These are phyloP conservation scores for Mortierella sp. DNA, from an alignment of 371 early-diverging fungal species.

Conservation along the genomic window DNA sequence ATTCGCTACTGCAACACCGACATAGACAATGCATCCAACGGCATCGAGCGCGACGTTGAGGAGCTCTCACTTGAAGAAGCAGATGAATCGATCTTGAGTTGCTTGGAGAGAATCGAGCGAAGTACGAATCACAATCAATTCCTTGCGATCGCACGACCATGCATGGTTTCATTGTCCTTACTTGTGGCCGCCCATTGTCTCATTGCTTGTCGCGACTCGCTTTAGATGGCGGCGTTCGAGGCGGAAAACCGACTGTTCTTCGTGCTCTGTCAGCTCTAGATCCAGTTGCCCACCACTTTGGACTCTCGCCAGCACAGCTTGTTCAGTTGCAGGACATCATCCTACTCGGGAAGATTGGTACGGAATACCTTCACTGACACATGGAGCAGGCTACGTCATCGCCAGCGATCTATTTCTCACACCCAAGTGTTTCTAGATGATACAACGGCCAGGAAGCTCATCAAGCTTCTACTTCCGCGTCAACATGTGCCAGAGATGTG, in stretches of 20 bases:
- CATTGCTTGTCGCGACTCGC: neutral
- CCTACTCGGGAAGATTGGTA: slow-evolving; percentile 31
- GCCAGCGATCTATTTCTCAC: neutral
- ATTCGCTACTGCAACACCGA: too few species aligned
- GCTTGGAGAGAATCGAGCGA: slow-evolving; percentile 36
- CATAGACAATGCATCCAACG: too few species aligned
- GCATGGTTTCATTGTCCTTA: too few species aligned
- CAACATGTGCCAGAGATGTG: slow-evolving; percentile 53
- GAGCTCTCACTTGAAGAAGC: slow-evolving; percentile 33
- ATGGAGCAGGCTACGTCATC: neutral
- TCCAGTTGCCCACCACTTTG: slow-evolving; percentile 20
- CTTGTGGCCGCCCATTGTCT: neutral
- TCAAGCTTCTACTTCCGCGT: slow-evolving; percentile 61
- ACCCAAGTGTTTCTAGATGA: slow-evolving; percentile 26
- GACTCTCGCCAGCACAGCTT: slow-evolving; percentile 27
- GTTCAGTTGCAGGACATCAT: slow-evolving; percentile 24
- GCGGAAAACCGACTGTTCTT: slow-evolving; percentile 30
- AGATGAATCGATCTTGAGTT: slow-evolving; percentile 18
- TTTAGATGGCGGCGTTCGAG: slow-evolving; percentile 46
- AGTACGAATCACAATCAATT: slow-evolving; percentile 9
- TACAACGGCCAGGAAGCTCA: slow-evolving; percentile 37
- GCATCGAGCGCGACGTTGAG: too few species aligned
- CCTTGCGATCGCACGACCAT: neutral
- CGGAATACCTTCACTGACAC: neutral
- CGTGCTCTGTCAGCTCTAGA: slow-evolving; percentile 22